Evolutionary conservation across 2,329 filamentous ascomycete species (phyloP), one percentile per base, ranked within the genome.

Genomic region (Penicillium griseofulvum): DNA sequence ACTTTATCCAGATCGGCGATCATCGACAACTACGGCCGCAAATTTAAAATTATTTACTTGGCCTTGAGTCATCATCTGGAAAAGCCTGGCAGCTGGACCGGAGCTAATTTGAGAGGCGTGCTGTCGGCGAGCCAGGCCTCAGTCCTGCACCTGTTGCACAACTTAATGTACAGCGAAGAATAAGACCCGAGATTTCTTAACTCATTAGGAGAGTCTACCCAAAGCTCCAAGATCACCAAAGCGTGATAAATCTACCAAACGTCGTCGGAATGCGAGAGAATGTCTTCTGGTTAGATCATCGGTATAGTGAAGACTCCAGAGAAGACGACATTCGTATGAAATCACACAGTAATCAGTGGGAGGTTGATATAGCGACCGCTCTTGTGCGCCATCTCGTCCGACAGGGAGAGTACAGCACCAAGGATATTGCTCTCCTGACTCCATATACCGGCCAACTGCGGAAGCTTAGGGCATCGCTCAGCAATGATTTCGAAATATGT

Each of bases 1-100:
- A 78, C 60, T 55, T 68, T 19, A 74, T 78, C 45, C 62, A 68
- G 22, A 73, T 73, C 58, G 69, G 70, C 1, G 71, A 73, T 60
- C 69, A 69, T 34, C 63, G 62, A 28, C 69, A 73, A 52, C 60
- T 78, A 2, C 65, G 70, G 22, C 75, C 75, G 1, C 52, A 61
- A 9, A 56, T 63, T 31, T 65, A 72, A 45, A 63, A 55, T 29
- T 10, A 63, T 28, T 47, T 33, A 17, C 58, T 63, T 5, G 49
- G 48, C 42, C 54, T 52, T 41, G 42, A 47, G 28, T 37, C 17
- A 45, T 34, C 33, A 0, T 17, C 16, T 17, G 56, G 60, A 17
- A 56, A 37, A 11, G 2, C 22, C 6, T 63, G 39, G 16, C 24
- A 49, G 26, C 34, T 63, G 1, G 60, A 62, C 31, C 8, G 51